These are phyloP conservation scores for Salix koriyanagi DNA, from an alignment of 345 rosid genomes.

Conservation along the genomic window DNA sequence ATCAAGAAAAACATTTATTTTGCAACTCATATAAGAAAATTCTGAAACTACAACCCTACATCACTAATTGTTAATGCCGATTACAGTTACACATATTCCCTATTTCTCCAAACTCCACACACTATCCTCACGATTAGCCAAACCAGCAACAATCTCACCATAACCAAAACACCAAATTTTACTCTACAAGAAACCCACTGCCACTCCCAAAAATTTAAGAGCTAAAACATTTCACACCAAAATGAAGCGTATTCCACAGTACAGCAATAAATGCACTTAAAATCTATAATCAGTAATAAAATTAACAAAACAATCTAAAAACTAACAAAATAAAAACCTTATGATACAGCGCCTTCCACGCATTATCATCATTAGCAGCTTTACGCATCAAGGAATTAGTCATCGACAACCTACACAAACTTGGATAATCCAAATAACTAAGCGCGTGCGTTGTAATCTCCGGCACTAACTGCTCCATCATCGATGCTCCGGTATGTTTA, in stretches of 20 bases:
- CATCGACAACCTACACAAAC: constrained; percentile 93
- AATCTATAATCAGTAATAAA: not conserved
- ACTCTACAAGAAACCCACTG: not conserved
- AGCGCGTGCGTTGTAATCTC: constrained; percentile 98
- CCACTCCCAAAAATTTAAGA: too few relatives aligned
- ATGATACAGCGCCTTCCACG: constrained; percentile 96
- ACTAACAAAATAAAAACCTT: constrained; percentile 42
- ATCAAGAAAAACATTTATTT: not conserved
- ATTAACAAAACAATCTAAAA: not conserved
- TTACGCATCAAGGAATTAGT: constrained; percentile 95
- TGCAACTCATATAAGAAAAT: not conserved
- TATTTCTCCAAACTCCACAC: not conserved
- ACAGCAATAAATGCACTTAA: not conserved
- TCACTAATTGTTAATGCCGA: not conserved
- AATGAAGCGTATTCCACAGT: not conserved
- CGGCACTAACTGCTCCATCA: constrained; percentile 99
- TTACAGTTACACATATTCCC: not conserved
- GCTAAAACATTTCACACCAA: not conserved
- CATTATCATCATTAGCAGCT: constrained; percentile 98
- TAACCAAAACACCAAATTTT: not conserved
- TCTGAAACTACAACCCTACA: not conserved
- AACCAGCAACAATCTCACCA: not conserved
- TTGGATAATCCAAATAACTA: constrained; percentile 93
- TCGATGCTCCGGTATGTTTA: constrained; percentile 73
- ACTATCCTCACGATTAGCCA: not conserved